Conservation (phyloP, 768 basidiomycete genomes). For the Pleurotus pulmonarius region DNA sequence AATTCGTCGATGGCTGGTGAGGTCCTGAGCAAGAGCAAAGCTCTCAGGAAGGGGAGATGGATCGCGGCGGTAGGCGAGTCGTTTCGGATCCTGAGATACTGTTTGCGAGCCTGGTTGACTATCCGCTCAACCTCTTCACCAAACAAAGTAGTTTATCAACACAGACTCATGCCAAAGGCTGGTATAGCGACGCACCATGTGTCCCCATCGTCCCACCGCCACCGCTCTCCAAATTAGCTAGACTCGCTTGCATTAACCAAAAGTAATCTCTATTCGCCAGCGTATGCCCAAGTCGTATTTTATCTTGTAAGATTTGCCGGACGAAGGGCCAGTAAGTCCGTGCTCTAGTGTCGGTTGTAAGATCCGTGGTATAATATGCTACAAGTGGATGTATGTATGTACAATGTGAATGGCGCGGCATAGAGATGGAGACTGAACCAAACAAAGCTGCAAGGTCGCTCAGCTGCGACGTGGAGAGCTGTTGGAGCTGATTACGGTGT, state of each 20-base stretch:
- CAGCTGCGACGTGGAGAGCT: conserved; percentile 31
- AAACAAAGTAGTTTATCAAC: not conserved
- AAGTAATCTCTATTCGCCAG: conserved; percentile 43
- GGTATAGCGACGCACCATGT: not conserved
- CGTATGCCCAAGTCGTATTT: conserved; percentile 27
- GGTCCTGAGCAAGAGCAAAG: conserved; percentile 28
- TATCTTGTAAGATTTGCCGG: conserved; percentile 40
- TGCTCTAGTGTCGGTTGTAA: conserved; percentile 10
- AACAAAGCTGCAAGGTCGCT: conserved; percentile 43
- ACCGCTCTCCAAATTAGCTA: conserved; percentile 19
- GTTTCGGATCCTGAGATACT: conserved; percentile 37
- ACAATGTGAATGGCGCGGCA: conserved; percentile 11
- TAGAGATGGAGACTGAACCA: conserved; percentile 42
- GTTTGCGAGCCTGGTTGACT: conserved; percentile 26
- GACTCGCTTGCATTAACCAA: conserved; percentile 55
- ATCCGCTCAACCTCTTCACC: conserved; percentile 1
- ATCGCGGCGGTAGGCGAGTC: conserved; percentile 35
- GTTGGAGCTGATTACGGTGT: conserved; percentile 26
- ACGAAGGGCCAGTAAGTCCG: conserved; percentile 48
- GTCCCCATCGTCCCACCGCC: not conserved
- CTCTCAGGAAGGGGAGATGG: conserved; percentile 43
- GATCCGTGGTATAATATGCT: conserved; percentile 16
- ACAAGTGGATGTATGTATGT: conserved; percentile 28
- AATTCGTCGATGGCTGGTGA: conserved; percentile 23
- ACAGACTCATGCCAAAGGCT: not conserved